Evolutionary conservation across 2,329 filamentous ascomycete genomes (phyloP), one percentile per base, ranked within the genome.

Genomic region (Blastomyces parvus): DNA sequence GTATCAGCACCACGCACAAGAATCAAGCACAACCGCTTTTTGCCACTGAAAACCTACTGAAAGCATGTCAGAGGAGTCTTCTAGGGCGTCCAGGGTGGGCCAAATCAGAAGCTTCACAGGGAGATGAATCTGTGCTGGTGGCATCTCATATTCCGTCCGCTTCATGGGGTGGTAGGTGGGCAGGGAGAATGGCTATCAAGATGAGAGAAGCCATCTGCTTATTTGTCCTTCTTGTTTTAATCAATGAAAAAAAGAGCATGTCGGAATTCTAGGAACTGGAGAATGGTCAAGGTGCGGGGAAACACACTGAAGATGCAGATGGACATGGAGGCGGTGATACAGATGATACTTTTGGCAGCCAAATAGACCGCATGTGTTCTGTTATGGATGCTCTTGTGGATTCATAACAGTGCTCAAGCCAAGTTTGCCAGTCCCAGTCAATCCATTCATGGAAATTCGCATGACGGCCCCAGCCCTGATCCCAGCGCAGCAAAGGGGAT

Each of bases 371-470:
- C 63, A 63, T 62, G 17, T 63, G 38, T n/a, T 62, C 36, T 19
- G 61, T 64, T 48, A 64, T 63, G n/a, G 63, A 55, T 52, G 44
- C 58, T 57, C 53, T 59, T 17, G 60, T 46, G 22, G 33, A 38
- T n/a, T 33, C 57, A 59, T 64, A 63, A 46, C 27, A 50, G 14
- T 59, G 42, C 50, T 63, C 63, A 38, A 67, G 57, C 65, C 63
- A 67, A 42, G 59, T 14, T 46, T 64, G 50, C 64, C 62, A 64
- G 46, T 66, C 63, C 62, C 62, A 66, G 55, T 63, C 64, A 59
- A 66, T 64, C 65, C 65, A 66, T 30, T 62, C 62, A 38, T 48
- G 56, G 56, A 66, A 66, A 22, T 48, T 36, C 50, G 19, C 25
- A 40, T 25, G 38, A 46, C 36, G 42, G 30, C 58, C 25, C 38